Conservation (phyloP, 306 rosid genomes). For the Citrullus amarus region DNA sequence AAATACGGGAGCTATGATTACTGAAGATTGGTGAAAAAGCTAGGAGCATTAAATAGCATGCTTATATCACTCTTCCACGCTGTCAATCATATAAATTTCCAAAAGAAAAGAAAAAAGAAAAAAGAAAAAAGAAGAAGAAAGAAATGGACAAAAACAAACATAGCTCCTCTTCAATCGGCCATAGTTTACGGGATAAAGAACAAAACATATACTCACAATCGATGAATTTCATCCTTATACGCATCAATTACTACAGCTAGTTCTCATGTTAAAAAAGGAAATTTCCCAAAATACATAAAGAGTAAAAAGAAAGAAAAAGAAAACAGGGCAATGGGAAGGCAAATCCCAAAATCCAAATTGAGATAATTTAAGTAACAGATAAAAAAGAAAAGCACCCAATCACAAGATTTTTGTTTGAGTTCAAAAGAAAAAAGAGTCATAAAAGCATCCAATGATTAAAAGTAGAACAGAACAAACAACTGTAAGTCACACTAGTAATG, state of each 20-base stretch:
- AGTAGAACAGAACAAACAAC: slow-evolving; percentile 4
- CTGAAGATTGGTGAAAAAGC: neutral
- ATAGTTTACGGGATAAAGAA: neutral
- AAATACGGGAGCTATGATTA: neutral
- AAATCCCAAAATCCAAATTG: neutral
- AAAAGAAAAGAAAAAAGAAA: neutral
- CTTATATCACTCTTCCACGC: neutral
- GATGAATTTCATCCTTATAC: neutral
- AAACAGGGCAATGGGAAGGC: neutral
- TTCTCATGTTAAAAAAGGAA: neutral
- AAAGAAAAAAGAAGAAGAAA: neutral
- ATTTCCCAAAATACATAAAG: neutral
- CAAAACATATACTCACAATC: neutral
- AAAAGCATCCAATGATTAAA: slow-evolving; percentile 5
- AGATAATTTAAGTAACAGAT: neutral
- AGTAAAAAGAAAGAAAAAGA: neutral
- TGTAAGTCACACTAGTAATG: neutral
- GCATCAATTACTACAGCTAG: neutral
- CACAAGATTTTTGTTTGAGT: neutral
- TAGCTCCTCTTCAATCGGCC: neutral
- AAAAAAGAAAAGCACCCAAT: slow-evolving; percentile 1
- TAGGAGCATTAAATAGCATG: neutral
- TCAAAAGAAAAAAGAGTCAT: slow-evolving; percentile 1
- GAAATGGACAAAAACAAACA: neutral
- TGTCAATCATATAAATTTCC: neutral